phyloP scores from a whole-genome alignment of 352 stramenopile genomes.

The Pythium dissimile region DNA sequence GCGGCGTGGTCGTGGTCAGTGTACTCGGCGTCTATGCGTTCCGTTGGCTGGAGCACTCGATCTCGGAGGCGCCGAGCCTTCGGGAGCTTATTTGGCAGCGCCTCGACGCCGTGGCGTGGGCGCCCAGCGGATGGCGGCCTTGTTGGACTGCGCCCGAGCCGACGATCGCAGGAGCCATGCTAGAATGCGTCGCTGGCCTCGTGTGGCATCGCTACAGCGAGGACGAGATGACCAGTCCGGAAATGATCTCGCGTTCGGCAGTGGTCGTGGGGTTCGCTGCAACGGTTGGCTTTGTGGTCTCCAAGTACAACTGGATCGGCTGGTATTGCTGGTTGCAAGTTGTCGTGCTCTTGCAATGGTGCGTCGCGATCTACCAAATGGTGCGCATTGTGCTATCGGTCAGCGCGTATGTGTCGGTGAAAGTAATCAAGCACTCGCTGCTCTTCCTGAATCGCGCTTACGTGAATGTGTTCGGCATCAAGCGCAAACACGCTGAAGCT shows the following conservation, averaged over 20 bases:
- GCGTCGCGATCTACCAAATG: slow-evolving; percentile 65
- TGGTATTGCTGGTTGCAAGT: slow-evolving; percentile 57
- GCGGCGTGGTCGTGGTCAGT: slow-evolving; percentile 43
- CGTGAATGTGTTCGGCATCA: slow-evolving; percentile 29
- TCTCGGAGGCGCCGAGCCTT: slow-evolving; percentile 31
- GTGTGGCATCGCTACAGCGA: slow-evolving; percentile 22
- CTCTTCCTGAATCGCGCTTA: slow-evolving; percentile 6
- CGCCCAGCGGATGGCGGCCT: slow-evolving; percentile 6
- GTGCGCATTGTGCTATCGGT: slow-evolving; percentile 56
- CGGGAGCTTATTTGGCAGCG: slow-evolving; percentile 22
- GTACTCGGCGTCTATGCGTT: slow-evolving; percentile 36
- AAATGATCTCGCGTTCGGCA: slow-evolving; percentile 30
- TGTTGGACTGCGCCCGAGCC: slow-evolving; percentile 11
- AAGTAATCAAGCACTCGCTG: slow-evolving; percentile 31
- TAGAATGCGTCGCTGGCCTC: slow-evolving; percentile 33
- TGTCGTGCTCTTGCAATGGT: slow-evolving; percentile 59
- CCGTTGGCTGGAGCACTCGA: slow-evolving; percentile 22
- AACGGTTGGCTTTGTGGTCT: slow-evolving; percentile 24
- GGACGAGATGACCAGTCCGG: slow-evolving; percentile 35
- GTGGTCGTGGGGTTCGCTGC: slow-evolving; percentile 22
- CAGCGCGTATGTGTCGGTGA: slow-evolving; percentile 44
- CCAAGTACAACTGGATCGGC: slow-evolving; percentile 62
- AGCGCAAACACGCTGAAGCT: slow-evolving; percentile 47
- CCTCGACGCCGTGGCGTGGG: slow-evolving; percentile 7
- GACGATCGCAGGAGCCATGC: slow-evolving; percentile 25